These are phyloP conservation scores for Exophiala mesophila DNA, from an alignment of 2,329 filamentous ascomycete genomes.

Conservation along the genomic window DNA sequence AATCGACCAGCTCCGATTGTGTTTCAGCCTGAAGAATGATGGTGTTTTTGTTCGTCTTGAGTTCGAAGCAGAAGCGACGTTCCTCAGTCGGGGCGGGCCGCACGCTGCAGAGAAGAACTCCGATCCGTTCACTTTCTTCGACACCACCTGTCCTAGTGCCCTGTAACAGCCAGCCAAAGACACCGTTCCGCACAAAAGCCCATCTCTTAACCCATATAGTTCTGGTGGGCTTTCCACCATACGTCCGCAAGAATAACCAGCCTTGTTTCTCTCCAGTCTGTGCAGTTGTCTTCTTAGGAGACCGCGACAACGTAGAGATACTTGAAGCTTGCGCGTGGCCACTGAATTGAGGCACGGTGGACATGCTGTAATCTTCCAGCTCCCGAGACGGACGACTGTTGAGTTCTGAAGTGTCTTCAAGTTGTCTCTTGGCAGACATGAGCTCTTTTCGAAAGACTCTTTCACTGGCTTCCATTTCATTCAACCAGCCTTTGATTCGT, in stretches of 20 bases:
- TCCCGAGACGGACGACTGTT: conserved; percentile 78
- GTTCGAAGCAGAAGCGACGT: conserved; percentile 92
- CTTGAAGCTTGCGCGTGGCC: conserved; percentile 58
- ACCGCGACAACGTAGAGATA: conserved; percentile 36
- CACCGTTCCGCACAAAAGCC: conserved; percentile 93
- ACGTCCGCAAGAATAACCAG: conserved; percentile 79
- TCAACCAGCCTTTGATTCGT: conserved; percentile 84
- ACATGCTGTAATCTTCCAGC: conserved; percentile 84
- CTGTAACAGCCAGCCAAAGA: conserved; percentile 91
- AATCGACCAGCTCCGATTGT: conserved; percentile 85
- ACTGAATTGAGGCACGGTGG: conserved; percentile 82
- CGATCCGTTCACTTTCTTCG: conserved; percentile 92
- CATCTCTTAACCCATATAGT: conserved; percentile 87
- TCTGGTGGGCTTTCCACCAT: conserved; percentile 81
- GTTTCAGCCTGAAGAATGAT: conserved; percentile 90
- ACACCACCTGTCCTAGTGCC: conserved; percentile 75
- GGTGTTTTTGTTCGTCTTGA: conserved; percentile 93
- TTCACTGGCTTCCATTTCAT: conserved; percentile 90
- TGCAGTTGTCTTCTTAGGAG: conserved; percentile 50
- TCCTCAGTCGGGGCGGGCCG: conserved; percentile 90
- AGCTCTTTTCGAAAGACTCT: conserved; percentile 76
- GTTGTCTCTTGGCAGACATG: conserved; percentile 69
- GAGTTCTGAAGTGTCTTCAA: conserved; percentile 71
- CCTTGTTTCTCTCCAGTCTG: conserved; percentile 72
- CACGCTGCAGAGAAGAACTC: conserved; percentile 87